Conservation (phyloP, 257 asterid species). For the Mentha longifolia region DNA sequence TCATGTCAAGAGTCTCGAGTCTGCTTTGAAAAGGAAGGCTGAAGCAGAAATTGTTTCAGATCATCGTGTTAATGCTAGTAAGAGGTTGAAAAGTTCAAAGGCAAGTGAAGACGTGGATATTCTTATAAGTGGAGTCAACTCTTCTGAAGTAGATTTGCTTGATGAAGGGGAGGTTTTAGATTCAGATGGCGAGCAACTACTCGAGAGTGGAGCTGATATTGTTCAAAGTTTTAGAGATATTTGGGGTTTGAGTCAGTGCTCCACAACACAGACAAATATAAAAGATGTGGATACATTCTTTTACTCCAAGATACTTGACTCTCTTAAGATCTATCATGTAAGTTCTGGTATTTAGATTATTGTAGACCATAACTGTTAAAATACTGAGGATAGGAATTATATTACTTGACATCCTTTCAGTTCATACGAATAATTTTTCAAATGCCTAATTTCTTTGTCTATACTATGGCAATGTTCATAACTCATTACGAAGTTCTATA, state of each 20-base stretch:
- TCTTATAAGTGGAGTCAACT: conserved; percentile 64
- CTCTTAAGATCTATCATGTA: conserved; percentile 69
- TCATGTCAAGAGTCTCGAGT: conserved; percentile 50
- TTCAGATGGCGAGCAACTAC: conserved; percentile 49
- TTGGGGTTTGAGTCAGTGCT: conserved; percentile 55
- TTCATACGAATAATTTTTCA: background rate
- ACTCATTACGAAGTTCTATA: conserved; percentile 32
- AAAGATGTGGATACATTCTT: conserved; percentile 63
- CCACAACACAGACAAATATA: conserved; percentile 34
- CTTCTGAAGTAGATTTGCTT: conserved; percentile 46
- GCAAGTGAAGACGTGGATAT: conserved; percentile 66
- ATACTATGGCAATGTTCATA: conserved; percentile 30
- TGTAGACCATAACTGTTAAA: conserved; percentile 14
- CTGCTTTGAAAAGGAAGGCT: conserved; percentile 63
- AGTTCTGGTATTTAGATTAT: conserved; percentile 40
- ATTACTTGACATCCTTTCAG: conserved; percentile 13
- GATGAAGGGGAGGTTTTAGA: conserved; percentile 45
- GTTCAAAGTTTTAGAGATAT: conserved; percentile 52
- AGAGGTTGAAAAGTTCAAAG: conserved; percentile 61
- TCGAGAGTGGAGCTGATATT: conserved; percentile 39
- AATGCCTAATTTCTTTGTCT: conserved; percentile 19
- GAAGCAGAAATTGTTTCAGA: conserved; percentile 48
- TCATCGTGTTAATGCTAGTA: conserved; percentile 39
- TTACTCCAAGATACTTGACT: conserved; percentile 75
- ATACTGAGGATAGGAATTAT: conserved; percentile 8